Conservation (phyloP, 306 rosid genomes). For the Cucurbita pepo region DNA sequence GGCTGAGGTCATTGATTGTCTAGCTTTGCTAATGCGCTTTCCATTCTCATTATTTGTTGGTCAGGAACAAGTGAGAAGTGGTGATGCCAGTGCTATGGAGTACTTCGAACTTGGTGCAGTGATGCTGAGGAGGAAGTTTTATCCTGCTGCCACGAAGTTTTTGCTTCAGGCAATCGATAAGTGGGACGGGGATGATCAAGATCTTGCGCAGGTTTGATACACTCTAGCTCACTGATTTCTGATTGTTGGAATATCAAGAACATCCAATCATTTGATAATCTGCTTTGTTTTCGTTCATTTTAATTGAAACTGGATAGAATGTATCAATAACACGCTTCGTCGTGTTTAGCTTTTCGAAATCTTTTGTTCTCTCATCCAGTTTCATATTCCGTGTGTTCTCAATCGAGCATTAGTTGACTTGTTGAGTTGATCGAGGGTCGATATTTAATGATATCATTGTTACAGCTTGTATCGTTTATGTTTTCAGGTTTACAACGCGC, state of each 20-base stretch:
- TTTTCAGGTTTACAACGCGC: slow-evolving; percentile 77
- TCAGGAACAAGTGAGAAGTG: slow-evolving; percentile 96
- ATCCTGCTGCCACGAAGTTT: slow-evolving; percentile 79
- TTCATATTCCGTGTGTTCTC: neutral
- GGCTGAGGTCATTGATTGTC: neutral
- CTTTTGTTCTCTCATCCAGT: neutral
- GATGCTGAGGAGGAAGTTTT: slow-evolving; percentile 89
- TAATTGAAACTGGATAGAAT: neutral
- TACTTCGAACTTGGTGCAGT: slow-evolving; percentile 98
- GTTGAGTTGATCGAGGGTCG: neutral
- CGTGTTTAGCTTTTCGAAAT: neutral
- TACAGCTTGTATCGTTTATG: neutral
- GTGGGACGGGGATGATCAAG: slow-evolving; percentile 95
- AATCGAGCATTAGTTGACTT: neutral
- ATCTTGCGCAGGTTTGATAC: slow-evolving; percentile 73
- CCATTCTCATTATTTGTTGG: neutral
- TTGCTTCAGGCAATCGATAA: slow-evolving; percentile 86
- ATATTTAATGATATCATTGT: neutral
- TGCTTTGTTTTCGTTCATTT: neutral
- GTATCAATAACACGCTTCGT: neutral
- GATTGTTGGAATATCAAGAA: neutral
- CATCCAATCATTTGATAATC: neutral
- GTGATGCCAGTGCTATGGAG: slow-evolving; percentile 80
- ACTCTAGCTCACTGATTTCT: neutral
- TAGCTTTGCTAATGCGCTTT: neutral